Conservation (phyloP, 2,329 filamentous ascomycete genomes). For the Colletotrichum destructivum region DNA sequence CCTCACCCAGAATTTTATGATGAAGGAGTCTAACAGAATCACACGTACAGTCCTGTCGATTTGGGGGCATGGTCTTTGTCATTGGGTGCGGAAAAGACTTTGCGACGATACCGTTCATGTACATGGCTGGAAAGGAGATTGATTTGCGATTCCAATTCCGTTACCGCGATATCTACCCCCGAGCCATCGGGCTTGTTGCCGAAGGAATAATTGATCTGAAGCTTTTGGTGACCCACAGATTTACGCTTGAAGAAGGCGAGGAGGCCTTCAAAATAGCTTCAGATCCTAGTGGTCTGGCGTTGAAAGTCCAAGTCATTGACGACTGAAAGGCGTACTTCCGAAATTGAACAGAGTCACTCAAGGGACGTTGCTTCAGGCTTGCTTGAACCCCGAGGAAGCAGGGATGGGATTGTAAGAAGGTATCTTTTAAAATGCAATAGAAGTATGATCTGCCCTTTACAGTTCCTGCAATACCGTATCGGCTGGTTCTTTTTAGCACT, state of each 20-base stretch:
- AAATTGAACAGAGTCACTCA: background rate
- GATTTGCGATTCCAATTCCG: conserved; percentile 57
- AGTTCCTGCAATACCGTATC: background rate
- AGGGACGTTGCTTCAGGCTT: background rate
- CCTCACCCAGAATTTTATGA: too few species aligned
- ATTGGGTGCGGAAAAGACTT: conserved; percentile 54
- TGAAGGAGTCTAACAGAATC: background rate
- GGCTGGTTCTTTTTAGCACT: too few species aligned
- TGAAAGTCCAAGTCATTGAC: conserved; percentile 43
- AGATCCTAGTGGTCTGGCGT: conserved; percentile 28
- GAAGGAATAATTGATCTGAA: conserved; percentile 49
- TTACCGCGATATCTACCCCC: conserved; percentile 57
- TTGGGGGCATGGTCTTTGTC: conserved; percentile 54
- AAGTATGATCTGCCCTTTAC: background rate
- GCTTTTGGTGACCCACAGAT: conserved; percentile 50
- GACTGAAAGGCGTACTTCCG: conserved; percentile 1
- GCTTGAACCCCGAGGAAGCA: too few species aligned
- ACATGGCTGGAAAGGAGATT: conserved; percentile 49
- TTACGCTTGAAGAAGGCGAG: conserved; percentile 51
- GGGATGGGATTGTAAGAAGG: background rate
- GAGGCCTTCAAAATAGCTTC: conserved; percentile 48
- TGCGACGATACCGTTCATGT: conserved; percentile 56
- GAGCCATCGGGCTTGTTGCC: conserved; percentile 55
- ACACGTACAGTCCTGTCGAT: conserved; percentile 42
- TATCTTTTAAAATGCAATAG: background rate